These are phyloP conservation scores for Ogataea ramenticola DNA, from an alignment of 805 yeast species.

Conservation along the genomic window DNA sequence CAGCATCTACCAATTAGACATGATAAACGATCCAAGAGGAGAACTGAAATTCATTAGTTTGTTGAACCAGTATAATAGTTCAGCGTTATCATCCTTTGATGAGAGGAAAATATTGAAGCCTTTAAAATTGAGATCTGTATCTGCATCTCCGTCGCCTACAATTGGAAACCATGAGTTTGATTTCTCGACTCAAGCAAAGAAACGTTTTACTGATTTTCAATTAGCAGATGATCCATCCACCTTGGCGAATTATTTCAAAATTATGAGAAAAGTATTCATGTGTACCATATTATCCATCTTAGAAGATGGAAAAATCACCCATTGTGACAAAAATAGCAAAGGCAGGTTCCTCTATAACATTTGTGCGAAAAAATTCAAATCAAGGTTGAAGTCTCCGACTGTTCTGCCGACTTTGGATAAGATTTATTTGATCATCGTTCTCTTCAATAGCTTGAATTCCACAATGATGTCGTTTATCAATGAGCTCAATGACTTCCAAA, in stretches of 20 bases:
- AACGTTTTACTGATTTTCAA: neutral
- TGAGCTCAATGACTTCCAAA: neutral
- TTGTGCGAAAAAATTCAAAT: constrained; percentile 14
- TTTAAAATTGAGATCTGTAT: constrained; percentile 13
- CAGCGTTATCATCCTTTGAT: neutral
- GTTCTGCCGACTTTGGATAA: neutral
- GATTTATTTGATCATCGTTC: neutral
- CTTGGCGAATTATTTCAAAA: constrained; percentile 6
- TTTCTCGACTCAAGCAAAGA: neutral
- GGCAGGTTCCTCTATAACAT: constrained; percentile 5
- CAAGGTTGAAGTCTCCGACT: neutral
- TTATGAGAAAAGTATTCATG: constrained; percentile 15
- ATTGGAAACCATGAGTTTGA: neutral
- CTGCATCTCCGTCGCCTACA: constrained; percentile 4
- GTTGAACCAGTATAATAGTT: constrained; percentile 12
- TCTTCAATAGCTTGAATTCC: neutral
- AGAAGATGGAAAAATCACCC: constrained; percentile 6
- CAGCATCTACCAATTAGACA: constrained; percentile 19
- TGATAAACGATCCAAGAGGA: constrained; percentile 7
- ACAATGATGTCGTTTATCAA: neutral
- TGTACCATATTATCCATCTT: constrained; percentile 16
- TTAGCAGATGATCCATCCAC: constrained; percentile 10
- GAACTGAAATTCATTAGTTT: constrained; percentile 14
- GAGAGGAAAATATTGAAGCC: constrained; percentile 10
- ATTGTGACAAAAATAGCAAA: neutral